A percentile compares a stretch with the other conserved stretches of the same genome.
Evolutionary conservation across 2,329 filamentous ascomycete species (phyloP).

Genomic region (Simplicillium aogashimaense): DNA sequence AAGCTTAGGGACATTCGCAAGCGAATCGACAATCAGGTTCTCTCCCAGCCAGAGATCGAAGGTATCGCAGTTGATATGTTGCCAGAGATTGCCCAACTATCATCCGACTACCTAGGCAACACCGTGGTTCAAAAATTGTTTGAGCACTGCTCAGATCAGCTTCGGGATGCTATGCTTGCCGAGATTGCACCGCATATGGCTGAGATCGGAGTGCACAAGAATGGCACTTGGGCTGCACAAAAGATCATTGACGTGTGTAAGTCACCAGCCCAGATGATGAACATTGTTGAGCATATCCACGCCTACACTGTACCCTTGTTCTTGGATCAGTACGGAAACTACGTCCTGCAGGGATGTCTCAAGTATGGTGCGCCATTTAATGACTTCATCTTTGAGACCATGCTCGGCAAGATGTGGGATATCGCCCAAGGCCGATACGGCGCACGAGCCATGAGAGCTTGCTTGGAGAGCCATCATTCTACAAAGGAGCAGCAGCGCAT

Average conservation of each 20-base stretch:
- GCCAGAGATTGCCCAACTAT: conserved; percentile 87
- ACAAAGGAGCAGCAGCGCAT: conserved; percentile 93
- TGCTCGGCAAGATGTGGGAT: conserved; percentile 91
- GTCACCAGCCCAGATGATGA: conserved; percentile 67
- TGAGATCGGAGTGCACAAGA: conserved; percentile 97
- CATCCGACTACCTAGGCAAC: conserved; percentile 95
- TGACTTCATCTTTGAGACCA: conserved; percentile 95
- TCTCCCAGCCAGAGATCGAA: conserved; percentile 81
- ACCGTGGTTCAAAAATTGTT: conserved; percentile 99
- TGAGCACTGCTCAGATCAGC: conserved; percentile 83
- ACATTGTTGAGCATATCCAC: conserved; percentile 76
- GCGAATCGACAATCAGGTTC: conserved; percentile 89
- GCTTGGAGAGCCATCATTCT: conserved; percentile 88
- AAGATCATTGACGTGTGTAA: conserved; percentile 98
- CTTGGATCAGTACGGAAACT: conserved; percentile 97
- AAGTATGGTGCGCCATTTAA: conserved; percentile 85
- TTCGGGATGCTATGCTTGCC: conserved; percentile 83
- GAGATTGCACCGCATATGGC: conserved; percentile 87
- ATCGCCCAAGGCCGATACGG: conserved; percentile 88
- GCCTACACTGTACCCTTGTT: conserved; percentile 87
- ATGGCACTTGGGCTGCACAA: conserved; percentile 97
- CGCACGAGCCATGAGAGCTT: conserved; percentile 91
- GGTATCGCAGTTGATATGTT: conserved; percentile 89
- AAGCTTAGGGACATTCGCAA: conserved; percentile 94
- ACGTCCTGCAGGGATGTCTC: conserved; percentile 91